Evolutionary conservation across 306 rosid genomes (phyloP).

Genomic region (Luffa acutangula): DNA sequence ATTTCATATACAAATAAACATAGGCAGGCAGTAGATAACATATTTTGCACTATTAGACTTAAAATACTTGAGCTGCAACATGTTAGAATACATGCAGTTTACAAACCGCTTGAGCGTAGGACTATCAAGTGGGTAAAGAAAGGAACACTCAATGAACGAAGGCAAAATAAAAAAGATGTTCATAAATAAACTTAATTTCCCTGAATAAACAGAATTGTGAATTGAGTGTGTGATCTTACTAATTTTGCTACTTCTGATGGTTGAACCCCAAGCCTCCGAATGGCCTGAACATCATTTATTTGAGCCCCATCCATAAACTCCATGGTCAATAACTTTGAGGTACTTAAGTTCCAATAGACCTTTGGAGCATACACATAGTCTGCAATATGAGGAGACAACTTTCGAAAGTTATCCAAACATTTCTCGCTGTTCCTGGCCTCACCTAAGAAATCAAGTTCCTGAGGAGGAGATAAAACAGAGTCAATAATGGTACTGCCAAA

Average conservation of each 20-base stretch:
- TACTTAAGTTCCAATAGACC: constrained; percentile 75
- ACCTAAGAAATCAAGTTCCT: constrained; percentile 80
- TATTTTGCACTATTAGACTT: background rate
- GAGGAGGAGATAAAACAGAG: constrained; percentile 14
- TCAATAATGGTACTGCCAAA: background rate
- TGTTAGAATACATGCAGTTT: background rate
- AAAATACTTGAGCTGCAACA: background rate
- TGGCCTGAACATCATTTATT: constrained; percentile 61
- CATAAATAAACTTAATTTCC: background rate
- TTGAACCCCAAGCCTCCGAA: constrained; percentile 51
- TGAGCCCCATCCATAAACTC: constrained; percentile 86
- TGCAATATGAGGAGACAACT: constrained; percentile 83
- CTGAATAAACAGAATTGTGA: constrained; percentile 4
- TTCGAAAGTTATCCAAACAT: constrained; percentile 78
- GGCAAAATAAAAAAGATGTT: background rate
- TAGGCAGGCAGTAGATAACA: background rate
- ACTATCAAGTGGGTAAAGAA: background rate
- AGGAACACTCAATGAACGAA: background rate
- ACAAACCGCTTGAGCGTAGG: background rate
- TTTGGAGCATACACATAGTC: constrained; percentile 72
- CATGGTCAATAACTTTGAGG: constrained; percentile 89
- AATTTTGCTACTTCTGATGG: constrained; percentile 74
- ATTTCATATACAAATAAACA: background rate
- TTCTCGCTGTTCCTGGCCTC: constrained; percentile 91
- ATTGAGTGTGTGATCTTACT: constrained; percentile 45